Evolutionary conservation across 2,329 filamentous ascomycete genomes (phyloP).

Genomic region (Pezicula neosporulosa): DNA sequence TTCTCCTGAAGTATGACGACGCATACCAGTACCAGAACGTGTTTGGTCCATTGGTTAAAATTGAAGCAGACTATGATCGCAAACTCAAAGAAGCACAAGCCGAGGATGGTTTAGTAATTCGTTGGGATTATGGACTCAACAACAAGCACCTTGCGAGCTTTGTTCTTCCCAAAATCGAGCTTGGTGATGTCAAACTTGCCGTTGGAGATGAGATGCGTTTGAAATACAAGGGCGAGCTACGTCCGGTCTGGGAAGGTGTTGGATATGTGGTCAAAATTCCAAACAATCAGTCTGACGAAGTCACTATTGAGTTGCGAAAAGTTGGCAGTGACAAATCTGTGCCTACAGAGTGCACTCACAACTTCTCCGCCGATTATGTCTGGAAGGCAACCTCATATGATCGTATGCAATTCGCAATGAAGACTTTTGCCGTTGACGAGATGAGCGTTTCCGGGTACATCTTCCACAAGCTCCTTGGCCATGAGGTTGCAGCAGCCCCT

Average conservation of each 20-base stretch:
- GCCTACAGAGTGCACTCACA: slow-evolving; percentile 92
- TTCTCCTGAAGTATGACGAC: slow-evolving; percentile 91
- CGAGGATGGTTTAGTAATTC: slow-evolving; percentile 89
- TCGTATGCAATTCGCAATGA: slow-evolving; percentile 99
- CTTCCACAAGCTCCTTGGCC: slow-evolving; percentile 92
- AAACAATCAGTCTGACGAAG: slow-evolving; percentile 98
- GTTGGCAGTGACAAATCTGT: slow-evolving; percentile 95
- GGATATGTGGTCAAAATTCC: slow-evolving; percentile 99
- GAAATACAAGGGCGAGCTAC: slow-evolving; percentile 92
- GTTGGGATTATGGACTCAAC: slow-evolving; percentile 94
- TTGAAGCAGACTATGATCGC: slow-evolving; percentile 98
- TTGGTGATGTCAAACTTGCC: slow-evolving; percentile 95
- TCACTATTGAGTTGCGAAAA: slow-evolving; percentile 89
- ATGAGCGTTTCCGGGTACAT: slow-evolving; percentile 99
- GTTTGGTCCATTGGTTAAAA: slow-evolving; percentile 96
- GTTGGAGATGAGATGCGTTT: slow-evolving; percentile 98
- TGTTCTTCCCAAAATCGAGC: slow-evolving; percentile 91
- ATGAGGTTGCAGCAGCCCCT: slow-evolving; percentile 89
- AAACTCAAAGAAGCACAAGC: slow-evolving; percentile 98
- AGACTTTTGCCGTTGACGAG: slow-evolving; percentile 96
- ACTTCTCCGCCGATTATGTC: slow-evolving; percentile 97
- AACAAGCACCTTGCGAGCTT: slow-evolving; percentile 97
- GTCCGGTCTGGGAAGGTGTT: slow-evolving; percentile 91
- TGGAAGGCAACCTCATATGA: slow-evolving; percentile 99
- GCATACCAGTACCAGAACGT: slow-evolving; percentile 99